A percentile compares a stretch with the other conserved stretches of the same genome.
Evolutionary conservation across 2,329 filamentous ascomycete species (phyloP).

Genomic region (Verticillium zaregamsianum): DNA sequence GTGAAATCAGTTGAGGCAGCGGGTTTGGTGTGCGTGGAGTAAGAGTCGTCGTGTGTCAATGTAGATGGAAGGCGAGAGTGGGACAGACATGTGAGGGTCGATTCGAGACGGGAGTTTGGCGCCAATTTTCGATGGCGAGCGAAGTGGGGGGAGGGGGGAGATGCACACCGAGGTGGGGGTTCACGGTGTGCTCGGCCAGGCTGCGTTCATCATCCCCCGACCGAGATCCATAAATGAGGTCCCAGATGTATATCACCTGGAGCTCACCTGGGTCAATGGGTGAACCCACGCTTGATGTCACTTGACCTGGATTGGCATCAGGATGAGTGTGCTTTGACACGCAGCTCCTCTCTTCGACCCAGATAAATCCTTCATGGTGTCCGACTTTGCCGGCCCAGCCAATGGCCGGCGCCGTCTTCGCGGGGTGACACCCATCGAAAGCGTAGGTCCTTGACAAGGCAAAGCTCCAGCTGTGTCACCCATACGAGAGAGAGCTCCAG

Average conservation of each 20-base stretch:
- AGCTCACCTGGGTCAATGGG: too few relatives aligned
- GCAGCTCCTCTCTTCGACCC: not conserved
- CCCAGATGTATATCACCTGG: too few relatives aligned
- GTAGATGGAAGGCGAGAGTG: not conserved
- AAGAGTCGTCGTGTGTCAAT: not conserved
- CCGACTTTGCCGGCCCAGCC: not conserved
- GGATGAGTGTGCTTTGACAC: not conserved
- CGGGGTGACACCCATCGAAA: not conserved
- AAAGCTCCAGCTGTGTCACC: too few relatives aligned
- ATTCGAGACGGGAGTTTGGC: not conserved
- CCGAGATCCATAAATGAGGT: too few relatives aligned
- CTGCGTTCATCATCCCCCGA: too few relatives aligned
- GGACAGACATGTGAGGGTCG: not conserved
- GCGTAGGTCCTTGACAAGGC: too few relatives aligned
- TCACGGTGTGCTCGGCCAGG: not conserved
- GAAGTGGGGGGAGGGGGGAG: not conserved
- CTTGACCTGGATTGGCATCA: not conserved
- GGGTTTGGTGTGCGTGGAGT: not conserved
- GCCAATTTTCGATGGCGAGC: not conserved
- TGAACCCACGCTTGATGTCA: too few relatives aligned
- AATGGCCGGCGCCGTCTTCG: not conserved
- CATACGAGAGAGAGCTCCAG: not conserved
- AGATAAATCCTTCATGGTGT: not conserved
- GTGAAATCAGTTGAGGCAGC: not conserved
- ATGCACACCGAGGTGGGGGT: slow-evolving; percentile 1